A percentile compares a stretch with the other conserved stretches of the same genome.
phyloP scores from a whole-genome alignment of 2,329 filamentous ascomycete species.

The Fusarium solani-melongenae region DNA sequence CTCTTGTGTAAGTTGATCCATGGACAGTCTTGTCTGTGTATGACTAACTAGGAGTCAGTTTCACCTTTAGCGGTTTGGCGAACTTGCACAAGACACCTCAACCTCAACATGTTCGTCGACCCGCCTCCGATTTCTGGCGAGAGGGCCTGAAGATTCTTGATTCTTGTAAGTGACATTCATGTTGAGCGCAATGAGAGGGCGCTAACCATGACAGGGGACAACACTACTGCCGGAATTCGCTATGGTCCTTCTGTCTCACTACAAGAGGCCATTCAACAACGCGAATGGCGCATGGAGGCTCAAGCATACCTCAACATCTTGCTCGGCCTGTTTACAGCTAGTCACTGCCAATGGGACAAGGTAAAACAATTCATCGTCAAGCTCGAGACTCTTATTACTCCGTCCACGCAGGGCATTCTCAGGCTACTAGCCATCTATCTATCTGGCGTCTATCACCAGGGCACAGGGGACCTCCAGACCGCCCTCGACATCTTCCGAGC shows the following conservation, averaged over 20 bases:
- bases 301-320: conserved; percentile 78
- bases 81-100: conserved; percentile 51
- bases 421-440: conserved; percentile 74
- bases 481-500: conserved; percentile 76
- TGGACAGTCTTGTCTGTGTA: background rate
- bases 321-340: conserved; percentile 75
- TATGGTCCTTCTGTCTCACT: conserved; percentile 62
- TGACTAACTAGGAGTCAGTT: conserved; percentile 52
- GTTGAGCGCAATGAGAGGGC: background rate
- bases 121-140: conserved; percentile 52
- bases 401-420: conserved; percentile 54
- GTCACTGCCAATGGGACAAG: conserved; percentile 75
- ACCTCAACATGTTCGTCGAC: conserved; percentile 45
- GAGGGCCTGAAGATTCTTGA: conserved; percentile 59
- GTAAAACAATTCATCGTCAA: conserved; percentile 69
- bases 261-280: conserved; percentile 66
- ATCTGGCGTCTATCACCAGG: conserved; percentile 79
- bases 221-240: conserved; percentile 47
- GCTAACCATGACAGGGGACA: conserved; percentile 47
- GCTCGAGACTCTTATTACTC: conserved; percentile 58
- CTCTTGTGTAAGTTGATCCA: conserved; percentile 61
- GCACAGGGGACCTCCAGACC: conserved; percentile 75
- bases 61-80: conserved; percentile 66
- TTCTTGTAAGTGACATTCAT: conserved; percentile 52
- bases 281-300: conserved; percentile 73